Conservation (phyloP, 805 yeast genomes). For the Pichia insulana region DNA sequence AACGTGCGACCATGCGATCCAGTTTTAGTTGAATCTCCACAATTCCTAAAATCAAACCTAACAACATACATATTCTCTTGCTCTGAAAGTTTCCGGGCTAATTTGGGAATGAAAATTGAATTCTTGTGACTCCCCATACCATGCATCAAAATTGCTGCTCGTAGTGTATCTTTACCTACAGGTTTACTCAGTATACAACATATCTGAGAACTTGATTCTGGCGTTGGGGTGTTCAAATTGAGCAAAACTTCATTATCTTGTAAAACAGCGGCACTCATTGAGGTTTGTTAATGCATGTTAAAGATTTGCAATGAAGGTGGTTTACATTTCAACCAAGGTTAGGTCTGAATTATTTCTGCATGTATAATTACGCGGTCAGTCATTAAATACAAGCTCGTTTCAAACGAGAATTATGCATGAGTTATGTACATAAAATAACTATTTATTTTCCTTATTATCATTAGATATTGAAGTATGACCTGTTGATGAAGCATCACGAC, state of each 20-base stretch:
- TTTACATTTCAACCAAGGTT: no score
- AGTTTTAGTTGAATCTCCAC: slow-evolving; percentile 59
- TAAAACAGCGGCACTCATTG: slow-evolving; percentile 10
- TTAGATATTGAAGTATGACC: not conserved
- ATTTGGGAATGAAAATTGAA: slow-evolving; percentile 58
- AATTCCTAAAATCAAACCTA: slow-evolving; percentile 78
- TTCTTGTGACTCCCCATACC: slow-evolving; percentile 83
- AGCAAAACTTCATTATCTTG: slow-evolving; percentile 12
- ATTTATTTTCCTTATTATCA: not conserved
- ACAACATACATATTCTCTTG: slow-evolving; percentile 55
- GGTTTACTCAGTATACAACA: slow-evolving; percentile 19
- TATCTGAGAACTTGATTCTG: slow-evolving; percentile 7
- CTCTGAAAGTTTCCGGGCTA: slow-evolving; percentile 53
- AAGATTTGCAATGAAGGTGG: no score
- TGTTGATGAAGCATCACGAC: slow-evolving; percentile 3
- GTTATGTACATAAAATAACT: no score
- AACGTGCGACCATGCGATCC: slow-evolving; percentile 52
- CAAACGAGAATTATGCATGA: no score
- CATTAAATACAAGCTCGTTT: no score
- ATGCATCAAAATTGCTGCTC: slow-evolving; percentile 55
- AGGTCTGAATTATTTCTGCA: no score
- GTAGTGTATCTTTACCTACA: slow-evolving; percentile 10
- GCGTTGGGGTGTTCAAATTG: slow-evolving; percentile 10
- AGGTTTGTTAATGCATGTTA: not conserved
- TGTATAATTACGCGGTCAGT: no score